Evolutionary conservation across 202 grass and related monocot species (phyloP), one percentile per base, ranked within the genome.

Genomic region (Panicum hallii): DNA sequence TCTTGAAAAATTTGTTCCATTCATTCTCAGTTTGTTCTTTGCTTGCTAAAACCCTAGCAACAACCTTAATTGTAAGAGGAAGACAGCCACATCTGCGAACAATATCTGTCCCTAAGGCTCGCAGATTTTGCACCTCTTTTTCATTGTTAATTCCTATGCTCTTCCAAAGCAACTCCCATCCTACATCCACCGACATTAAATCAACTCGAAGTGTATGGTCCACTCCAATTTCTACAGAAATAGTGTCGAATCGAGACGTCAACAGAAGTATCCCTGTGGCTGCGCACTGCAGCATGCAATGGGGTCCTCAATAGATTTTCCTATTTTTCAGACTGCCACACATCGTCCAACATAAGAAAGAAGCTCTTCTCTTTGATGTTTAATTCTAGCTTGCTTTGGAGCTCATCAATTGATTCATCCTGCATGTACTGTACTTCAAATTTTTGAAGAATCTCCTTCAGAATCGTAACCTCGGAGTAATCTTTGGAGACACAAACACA

Each of bases 161-260:
- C 40, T 70, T 89, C 57, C 80, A 82, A 9, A 94, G 63, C 13
- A 91, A 44, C 73, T 91, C 86, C 91, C 88, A 94, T 1, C 79
- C 82, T 49, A 83, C 73, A 6, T 86, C 72, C 4, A 6, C 0
- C 47, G 86, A 78, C 72, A 94, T 62, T 9, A 73, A 28, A 14
- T 83, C 56, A 28, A 83, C 63, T 28, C 14, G 22, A n/a, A 91
- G 82, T 9, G 30, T 55, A 56, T 89, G 0, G 0, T 49, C 16
- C 1, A 30, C 42, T 17, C 88, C 67, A 5, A 87, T 74, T 54
- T 10, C 41, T 28, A 1, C 47, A 16, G 77, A 72, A 60, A 83
- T 3, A 1, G 16, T 85, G 9, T 73, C 44, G 30, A 85, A 10
- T 79, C 84, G 70, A 26, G 84, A 88, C 0, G 88, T 93, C 6